Evolutionary conservation across 78 protist species (phyloP).

Genomic region (Paulinella micropora): DNA sequence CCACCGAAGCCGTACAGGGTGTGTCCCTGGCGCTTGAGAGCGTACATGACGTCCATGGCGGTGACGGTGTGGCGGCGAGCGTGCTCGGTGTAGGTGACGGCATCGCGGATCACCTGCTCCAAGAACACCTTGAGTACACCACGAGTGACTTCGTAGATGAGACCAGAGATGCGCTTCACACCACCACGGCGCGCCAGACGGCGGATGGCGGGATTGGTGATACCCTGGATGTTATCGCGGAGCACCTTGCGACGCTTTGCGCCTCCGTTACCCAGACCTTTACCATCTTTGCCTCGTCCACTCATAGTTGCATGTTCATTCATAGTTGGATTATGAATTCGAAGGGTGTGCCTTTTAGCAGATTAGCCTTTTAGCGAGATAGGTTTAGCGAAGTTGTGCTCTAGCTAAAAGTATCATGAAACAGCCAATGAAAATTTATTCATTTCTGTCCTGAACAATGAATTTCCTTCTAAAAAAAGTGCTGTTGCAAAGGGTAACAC

Average conservation of each 20-base stretch:
- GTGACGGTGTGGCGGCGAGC: constrained; percentile 86
- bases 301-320: too few relatives aligned
- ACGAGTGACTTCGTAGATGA: constrained; percentile 37
- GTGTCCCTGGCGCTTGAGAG: constrained; percentile 85
- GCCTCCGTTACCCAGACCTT: constrained; percentile 40
- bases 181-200: constrained; percentile 48
- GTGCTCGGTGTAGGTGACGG: constrained; percentile 88
- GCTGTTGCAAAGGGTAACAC: too few relatives aligned
- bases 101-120: constrained; percentile 57
- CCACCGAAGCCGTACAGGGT: constrained; percentile 89
- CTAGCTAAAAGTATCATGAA: too few relatives aligned
- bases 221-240: constrained; percentile 39
- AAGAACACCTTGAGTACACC: constrained; percentile 1
- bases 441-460: too few relatives aligned
- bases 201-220: constrained; percentile 50
- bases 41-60: constrained; percentile 85
- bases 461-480: too few relatives aligned
- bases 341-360: too few relatives aligned
- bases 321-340: too few relatives aligned
- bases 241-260: constrained; percentile 39
- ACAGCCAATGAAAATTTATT: too few relatives aligned
- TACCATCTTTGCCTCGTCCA: too few relatives aligned
- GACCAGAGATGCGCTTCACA: constrained; percentile 36
- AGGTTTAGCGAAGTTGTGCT: too few relatives aligned
- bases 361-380: too few relatives aligned